These are phyloP conservation scores for Termitomyces sp. DNA, from an alignment of 768 basidiomycete species.

Conservation along the genomic window DNA sequence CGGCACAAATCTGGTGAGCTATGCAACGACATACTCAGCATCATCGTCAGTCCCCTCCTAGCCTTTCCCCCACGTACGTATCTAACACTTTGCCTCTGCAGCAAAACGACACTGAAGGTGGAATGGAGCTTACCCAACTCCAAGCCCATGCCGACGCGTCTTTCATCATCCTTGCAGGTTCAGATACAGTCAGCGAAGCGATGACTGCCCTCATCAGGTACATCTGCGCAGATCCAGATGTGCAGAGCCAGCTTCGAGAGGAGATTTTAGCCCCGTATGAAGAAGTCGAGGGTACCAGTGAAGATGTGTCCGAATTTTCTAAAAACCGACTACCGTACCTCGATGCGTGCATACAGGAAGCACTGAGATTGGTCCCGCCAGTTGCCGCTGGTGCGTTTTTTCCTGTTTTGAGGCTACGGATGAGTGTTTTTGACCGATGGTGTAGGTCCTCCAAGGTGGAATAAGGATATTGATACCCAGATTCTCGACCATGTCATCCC, in stretches of 20 bases:
- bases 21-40: constrained; percentile 15
- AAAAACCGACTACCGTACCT: constrained; percentile 16
- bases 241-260: constrained; percentile 6
- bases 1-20: constrained; percentile 5
- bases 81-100: neutral
- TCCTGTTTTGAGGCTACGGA: neutral
- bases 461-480: constrained; percentile 1
- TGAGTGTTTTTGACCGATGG: neutral
- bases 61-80: neutral
- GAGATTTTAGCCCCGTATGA: constrained; percentile 8
- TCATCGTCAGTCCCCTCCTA: constrained; percentile 13
- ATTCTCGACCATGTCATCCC: constrained; percentile 7
- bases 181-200: constrained; percentile 17
- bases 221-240: constrained; percentile 5
- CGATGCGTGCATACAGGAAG: constrained; percentile 17
- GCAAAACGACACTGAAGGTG: constrained; percentile 14
- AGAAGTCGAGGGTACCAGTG: constrained; percentile 1
- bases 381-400: constrained; percentile 14
- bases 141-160: constrained; percentile 18
- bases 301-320: constrained; percentile 5
- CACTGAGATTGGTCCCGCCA: constrained; percentile 19
- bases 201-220: constrained; percentile 14
- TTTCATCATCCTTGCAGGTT: constrained; percentile 18
- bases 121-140: constrained; percentile 5
- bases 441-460: constrained; percentile 13